A percentile compares a stretch with the other conserved stretches of the same genome.
Conservation (phyloP, 129 eudicot genomes). For the Helianthus tuberosus region DNA sequence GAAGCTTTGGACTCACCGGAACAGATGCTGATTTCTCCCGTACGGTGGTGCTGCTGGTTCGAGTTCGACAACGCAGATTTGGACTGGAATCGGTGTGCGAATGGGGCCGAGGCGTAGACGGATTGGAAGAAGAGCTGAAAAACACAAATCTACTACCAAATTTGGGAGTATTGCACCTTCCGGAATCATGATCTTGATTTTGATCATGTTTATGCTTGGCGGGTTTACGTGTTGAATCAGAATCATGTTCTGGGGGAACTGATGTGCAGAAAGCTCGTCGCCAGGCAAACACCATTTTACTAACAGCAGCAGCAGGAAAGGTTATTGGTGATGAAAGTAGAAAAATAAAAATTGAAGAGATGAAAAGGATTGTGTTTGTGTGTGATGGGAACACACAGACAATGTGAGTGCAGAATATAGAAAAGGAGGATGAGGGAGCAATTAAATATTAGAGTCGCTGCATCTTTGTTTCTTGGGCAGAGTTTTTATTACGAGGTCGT, state of each 20-base stretch:
- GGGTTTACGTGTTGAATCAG: constrained; percentile 25
- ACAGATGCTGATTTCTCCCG: constrained; percentile 34
- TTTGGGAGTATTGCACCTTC: constrained; percentile 23
- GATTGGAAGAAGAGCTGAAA: constrained; percentile 44
- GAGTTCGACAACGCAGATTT: constrained; percentile 52
- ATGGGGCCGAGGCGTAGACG: constrained; percentile 59
- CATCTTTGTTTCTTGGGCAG: constrained; percentile 24
- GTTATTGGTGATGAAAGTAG: background rate
- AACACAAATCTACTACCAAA: constrained; percentile 46
- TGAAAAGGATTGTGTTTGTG: background rate
- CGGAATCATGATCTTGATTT: background rate
- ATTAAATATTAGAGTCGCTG: constrained; percentile 14
- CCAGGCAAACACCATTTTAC: constrained; percentile 86
- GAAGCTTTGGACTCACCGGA: constrained; percentile 64
- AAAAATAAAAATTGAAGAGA: background rate
- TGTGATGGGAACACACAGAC: background rate
- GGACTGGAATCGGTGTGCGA: constrained; percentile 52
- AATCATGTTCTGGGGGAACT: constrained; percentile 58
- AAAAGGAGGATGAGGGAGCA: constrained; percentile 11
- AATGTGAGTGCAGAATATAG: constrained; percentile 4
- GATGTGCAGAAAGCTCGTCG: constrained; percentile 93
- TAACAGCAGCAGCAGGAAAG: background rate
- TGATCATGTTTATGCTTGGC: constrained; percentile 14
- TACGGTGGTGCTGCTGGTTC: constrained; percentile 42
- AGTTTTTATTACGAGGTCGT: constrained; percentile 38